phyloP scores from a whole-genome alignment of 2,329 filamentous ascomycete species.

The Emergomyces pasteurianus region DNA sequence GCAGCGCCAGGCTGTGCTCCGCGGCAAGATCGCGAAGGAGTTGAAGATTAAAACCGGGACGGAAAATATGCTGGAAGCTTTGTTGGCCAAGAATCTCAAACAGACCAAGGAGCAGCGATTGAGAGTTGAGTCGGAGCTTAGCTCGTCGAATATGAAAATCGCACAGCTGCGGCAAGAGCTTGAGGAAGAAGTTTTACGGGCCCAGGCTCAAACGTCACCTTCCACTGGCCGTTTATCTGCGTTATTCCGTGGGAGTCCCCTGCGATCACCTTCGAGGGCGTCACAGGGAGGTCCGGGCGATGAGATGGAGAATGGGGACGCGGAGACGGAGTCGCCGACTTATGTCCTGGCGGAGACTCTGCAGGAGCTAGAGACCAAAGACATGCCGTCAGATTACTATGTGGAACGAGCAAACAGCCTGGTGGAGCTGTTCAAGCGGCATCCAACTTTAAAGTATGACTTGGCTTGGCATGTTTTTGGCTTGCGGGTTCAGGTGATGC shows the following conservation, averaged over 20 bases:
- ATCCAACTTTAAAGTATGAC: conserved; percentile 92
- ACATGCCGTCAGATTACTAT: conserved; percentile 87
- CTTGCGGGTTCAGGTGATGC: conserved; percentile 84
- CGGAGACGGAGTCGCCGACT: conserved; percentile 71
- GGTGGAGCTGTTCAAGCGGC: conserved; percentile 89
- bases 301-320: conserved; percentile 46
- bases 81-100: conserved; percentile 90
- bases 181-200: conserved; percentile 48
- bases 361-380: conserved; percentile 76
- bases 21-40: conserved; percentile 83
- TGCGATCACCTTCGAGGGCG: conserved; percentile 38
- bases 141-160: conserved; percentile 66
- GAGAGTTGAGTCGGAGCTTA: conserved; percentile 77
- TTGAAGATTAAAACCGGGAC: conserved; percentile 97
- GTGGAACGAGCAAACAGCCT: conserved; percentile 83
- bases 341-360: conserved; percentile 83
- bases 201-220: conserved; percentile 39
- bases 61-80: conserved; percentile 91
- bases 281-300: conserved; percentile 30
- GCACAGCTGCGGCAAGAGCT: conserved; percentile 47
- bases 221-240: conserved; percentile 40
- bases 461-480: conserved; percentile 94
- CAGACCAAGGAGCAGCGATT: conserved; percentile 77
- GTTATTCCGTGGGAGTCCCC: conserved; percentile 45
- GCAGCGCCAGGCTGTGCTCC: conserved; percentile 60